Conservation (phyloP, 2,329 filamentous ascomycete species). For the Decorospora gaudefroyi region DNA sequence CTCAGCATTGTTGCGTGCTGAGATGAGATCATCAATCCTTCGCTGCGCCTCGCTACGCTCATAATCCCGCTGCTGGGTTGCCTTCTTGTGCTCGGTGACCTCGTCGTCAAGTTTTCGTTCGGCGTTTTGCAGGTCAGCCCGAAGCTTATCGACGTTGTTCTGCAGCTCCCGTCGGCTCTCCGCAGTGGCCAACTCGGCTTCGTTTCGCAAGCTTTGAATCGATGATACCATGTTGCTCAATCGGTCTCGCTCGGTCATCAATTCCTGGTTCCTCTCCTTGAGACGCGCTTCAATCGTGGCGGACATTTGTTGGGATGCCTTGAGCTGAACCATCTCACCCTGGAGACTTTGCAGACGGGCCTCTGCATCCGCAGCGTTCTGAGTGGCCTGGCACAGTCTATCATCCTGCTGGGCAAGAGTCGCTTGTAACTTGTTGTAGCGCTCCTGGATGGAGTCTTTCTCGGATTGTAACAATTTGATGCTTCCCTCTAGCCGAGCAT, state of each 20-base stretch:
- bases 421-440: slow-evolving; percentile 76
- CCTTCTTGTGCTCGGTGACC: slow-evolving; percentile 80
- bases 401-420: slow-evolving; percentile 87
- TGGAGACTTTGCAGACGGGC: slow-evolving; percentile 83
- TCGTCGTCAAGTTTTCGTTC: slow-evolving; percentile 86
- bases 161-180: slow-evolving; percentile 83
- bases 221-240: slow-evolving; percentile 82
- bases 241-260: slow-evolving; percentile 81
- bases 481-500: slow-evolving; percentile 87
- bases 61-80: slow-evolving; percentile 82
- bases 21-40: slow-evolving; percentile 87
- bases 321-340: slow-evolving; percentile 88
- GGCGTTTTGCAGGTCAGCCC: slow-evolving; percentile 74
- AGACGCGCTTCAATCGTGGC: slow-evolving; percentile 90
- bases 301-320: slow-evolving; percentile 93
- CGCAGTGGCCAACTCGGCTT: slow-evolving; percentile 81
- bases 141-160: slow-evolving; percentile 74
- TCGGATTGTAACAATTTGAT: slow-evolving; percentile 82
- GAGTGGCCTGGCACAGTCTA: slow-evolving; percentile 85
- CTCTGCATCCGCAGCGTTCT: slow-evolving; percentile 86
- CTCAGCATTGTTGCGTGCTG: slow-evolving; percentile 75
- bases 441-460: slow-evolving; percentile 83
- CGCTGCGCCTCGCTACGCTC: slow-evolving; percentile 87
- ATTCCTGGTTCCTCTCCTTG: slow-evolving; percentile 81
- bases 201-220: slow-evolving; percentile 87